Conservation (phyloP, 805 yeast species). For the Candida morakotiae region DNA sequence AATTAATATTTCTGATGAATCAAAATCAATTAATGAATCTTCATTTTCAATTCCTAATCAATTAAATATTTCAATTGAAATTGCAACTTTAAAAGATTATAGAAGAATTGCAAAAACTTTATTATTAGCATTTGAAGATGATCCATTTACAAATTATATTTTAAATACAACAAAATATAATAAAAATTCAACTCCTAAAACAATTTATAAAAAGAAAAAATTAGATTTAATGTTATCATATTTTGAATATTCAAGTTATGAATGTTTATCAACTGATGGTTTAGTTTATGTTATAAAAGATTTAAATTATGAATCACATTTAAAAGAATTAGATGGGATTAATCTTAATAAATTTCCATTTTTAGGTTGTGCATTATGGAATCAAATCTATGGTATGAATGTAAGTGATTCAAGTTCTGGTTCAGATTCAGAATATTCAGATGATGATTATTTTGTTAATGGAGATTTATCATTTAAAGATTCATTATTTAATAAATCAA, state of each 20-base stretch:
- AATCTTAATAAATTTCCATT: constrained; percentile 37
- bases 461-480: constrained; percentile 17
- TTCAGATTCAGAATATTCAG: constrained; percentile 17
- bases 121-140: constrained; percentile 50
- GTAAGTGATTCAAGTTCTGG: constrained; percentile 7
- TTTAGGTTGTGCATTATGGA: constrained; percentile 52
- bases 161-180: constrained; percentile 39
- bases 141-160: constrained; percentile 48
- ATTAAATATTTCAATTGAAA: constrained; percentile 16
- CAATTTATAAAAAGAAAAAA: constrained; percentile 29
- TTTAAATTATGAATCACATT: constrained; percentile 34
- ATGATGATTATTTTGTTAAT: constrained; percentile 18
- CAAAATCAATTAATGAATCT: no score
- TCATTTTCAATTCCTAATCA: constrained; percentile 12
- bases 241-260: constrained; percentile 51
- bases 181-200: constrained; percentile 8
- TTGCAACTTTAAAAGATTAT: constrained; percentile 39
- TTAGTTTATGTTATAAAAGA: constrained; percentile 49
- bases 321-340: constrained; percentile 19
- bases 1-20: no score
- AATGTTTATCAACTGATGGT: constrained; percentile 47
- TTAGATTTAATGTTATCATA: constrained; percentile 42
- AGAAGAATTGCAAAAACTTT: constrained; percentile 53
- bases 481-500: constrained; percentile 26
- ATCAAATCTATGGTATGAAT: constrained; percentile 12